These are phyloP conservation scores for Ehretia macrophylla DNA, from an alignment of 257 asterid species.

Conservation along the genomic window DNA sequence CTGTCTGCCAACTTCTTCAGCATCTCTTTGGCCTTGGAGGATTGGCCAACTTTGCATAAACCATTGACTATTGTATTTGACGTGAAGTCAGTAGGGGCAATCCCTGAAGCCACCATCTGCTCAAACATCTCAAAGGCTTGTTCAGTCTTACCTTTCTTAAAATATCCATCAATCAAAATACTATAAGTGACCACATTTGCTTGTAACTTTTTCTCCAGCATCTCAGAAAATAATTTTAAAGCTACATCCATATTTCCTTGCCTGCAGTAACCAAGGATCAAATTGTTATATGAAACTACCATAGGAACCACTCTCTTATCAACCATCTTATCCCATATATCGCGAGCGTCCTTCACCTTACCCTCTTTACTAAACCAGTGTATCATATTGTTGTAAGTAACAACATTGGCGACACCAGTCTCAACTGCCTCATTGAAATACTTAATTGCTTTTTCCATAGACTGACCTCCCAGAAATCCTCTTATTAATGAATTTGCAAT, in stretches of 20 bases:
- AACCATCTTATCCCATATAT: constrained; percentile 59
- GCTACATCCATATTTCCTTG: constrained; percentile 64
- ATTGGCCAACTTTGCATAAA: constrained; percentile 57
- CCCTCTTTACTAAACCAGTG: constrained; percentile 52
- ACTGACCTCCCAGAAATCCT: constrained; percentile 45
- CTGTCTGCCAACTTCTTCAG: constrained; percentile 39
- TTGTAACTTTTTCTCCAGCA: constrained; percentile 36
- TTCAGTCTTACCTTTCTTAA: constrained; percentile 45
- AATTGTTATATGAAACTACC: constrained; percentile 48
- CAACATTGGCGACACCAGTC: constrained; percentile 54
- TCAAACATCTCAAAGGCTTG: constrained; percentile 54
- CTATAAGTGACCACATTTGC: constrained; percentile 62
- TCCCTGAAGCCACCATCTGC: constrained; percentile 48
- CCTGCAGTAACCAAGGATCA: constrained; percentile 69
- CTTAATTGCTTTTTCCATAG: constrained; percentile 46
- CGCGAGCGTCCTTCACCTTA: constrained; percentile 47
- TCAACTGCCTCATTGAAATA: constrained; percentile 50
- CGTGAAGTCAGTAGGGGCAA: constrained; percentile 55
- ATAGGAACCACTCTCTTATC: constrained; percentile 47
- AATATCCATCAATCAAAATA: constrained; percentile 68
- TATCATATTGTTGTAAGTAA: constrained; percentile 55
- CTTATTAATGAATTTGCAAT: constrained; percentile 56
- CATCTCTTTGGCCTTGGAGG: constrained; percentile 40
- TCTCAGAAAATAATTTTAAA: constrained; percentile 35
- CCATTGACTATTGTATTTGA: constrained; percentile 54